Conservation (phyloP, 306 rosid species). For the Prunus fruticosa region DNA sequence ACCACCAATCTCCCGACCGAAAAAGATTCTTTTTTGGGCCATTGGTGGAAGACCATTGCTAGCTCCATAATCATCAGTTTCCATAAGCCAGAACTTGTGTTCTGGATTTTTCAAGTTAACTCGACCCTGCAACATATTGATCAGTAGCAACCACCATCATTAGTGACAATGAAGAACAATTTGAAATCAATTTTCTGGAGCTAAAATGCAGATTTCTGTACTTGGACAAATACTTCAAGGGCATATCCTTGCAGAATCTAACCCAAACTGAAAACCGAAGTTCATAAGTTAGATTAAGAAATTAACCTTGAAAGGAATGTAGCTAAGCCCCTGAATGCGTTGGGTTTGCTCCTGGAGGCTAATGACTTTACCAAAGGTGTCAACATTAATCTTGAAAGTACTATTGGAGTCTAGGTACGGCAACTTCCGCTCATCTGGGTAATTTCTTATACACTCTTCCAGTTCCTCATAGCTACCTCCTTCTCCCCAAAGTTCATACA, state of each 20-base stretch:
- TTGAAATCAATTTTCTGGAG: not conserved
- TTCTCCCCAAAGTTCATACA: constrained; percentile 96
- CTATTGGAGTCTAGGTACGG: constrained; percentile 63
- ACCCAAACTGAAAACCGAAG: not conserved
- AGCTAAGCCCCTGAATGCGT: constrained; percentile 62
- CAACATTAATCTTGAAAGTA: constrained; percentile 83
- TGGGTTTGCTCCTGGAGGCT: constrained; percentile 67
- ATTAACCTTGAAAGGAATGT: constrained; percentile 80
- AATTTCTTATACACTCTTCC: constrained; percentile 57
- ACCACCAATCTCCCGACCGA: constrained; percentile 89
- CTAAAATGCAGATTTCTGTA: not conserved
- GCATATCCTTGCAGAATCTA: not conserved
- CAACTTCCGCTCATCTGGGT: constrained; percentile 68
- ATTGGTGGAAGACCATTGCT: constrained; percentile 94
- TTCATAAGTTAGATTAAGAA: constrained; percentile 1
- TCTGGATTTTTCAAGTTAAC: constrained; percentile 83
- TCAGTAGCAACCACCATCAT: constrained; percentile 11
- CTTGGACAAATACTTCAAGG: not conserved
- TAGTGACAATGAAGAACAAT: not conserved
- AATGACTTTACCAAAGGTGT: constrained; percentile 76
- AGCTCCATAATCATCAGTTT: constrained; percentile 65
- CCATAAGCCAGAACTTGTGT: constrained; percentile 86
- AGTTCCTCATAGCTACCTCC: constrained; percentile 74
- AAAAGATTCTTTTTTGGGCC: constrained; percentile 65
- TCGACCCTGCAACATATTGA: constrained; percentile 54